Conservation (phyloP, 495 filamentous ascomycete genomes). For the Filosporella fistucella region DNA sequence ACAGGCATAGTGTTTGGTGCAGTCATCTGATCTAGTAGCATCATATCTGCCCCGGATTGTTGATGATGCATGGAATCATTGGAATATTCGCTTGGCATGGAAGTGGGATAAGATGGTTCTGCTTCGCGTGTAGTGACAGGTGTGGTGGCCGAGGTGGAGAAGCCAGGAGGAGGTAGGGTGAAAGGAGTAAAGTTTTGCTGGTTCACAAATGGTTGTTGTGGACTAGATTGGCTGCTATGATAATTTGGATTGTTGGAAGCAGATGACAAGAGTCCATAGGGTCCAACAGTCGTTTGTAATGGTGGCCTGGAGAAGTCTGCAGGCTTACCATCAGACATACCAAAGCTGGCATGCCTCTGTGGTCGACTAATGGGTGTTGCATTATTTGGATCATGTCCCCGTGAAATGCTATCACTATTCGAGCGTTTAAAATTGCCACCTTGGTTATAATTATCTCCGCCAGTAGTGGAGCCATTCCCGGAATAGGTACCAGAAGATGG, state of each 20-base stretch:
- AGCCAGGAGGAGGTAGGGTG: constrained; percentile 46
- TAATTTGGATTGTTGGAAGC: constrained; percentile 43
- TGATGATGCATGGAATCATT: constrained; percentile 28
- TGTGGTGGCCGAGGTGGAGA: constrained; percentile 20
- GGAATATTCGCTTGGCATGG: constrained; percentile 21
- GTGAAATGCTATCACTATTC: constrained; percentile 20
- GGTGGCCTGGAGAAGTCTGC: constrained; percentile 32
- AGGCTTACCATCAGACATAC: constrained; percentile 17
- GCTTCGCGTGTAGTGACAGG: constrained; percentile 14
- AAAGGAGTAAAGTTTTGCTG: constrained; percentile 52
- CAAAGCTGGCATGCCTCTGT: constrained; percentile 24
- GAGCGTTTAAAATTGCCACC: constrained; percentile 20
- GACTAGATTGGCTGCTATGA: constrained; percentile 24
- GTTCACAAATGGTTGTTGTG: constrained; percentile 41
- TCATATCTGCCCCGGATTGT: constrained; percentile 45
- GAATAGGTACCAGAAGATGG: constrained; percentile 39
- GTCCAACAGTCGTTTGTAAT: constrained; percentile 38
- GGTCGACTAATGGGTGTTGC: constrained; percentile 9
- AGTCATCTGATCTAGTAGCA: constrained; percentile 61
- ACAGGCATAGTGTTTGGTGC: constrained; percentile 71
- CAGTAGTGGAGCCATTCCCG: constrained; percentile 18
- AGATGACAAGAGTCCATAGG: constrained; percentile 45
- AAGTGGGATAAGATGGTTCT: constrained; percentile 20
- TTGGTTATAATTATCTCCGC: constrained; percentile 13
- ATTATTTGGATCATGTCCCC: constrained; percentile 3